These are phyloP conservation scores for Croton setiger DNA, from an alignment of 441 rosid species.

Conservation along the genomic window DNA sequence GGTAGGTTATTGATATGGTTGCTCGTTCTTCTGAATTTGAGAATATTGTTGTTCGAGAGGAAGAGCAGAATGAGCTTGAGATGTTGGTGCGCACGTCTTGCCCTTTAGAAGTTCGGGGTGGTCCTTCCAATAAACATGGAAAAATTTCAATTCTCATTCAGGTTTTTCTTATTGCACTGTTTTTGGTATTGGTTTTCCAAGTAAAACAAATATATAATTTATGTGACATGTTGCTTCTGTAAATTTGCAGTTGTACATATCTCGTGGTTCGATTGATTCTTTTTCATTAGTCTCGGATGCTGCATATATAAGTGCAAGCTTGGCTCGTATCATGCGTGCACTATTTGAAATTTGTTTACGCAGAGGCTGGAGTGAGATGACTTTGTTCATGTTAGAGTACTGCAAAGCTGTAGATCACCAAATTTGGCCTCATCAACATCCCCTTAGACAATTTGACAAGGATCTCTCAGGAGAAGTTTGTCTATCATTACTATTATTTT, in stretches of 20 bases:
- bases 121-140: conserved; percentile 97
- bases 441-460: conserved; percentile 95
- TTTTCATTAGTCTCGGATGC: conserved; percentile 98
- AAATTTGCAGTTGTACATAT: conserved; percentile 84
- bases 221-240: conserved; percentile 27
- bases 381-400: conserved; percentile 91
- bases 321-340: conserved; percentile 99
- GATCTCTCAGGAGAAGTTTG: conserved; percentile 84
- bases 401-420: conserved; percentile 99
- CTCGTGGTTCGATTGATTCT: conserved; percentile 91
- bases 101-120: conserved; percentile 92
- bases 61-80: conserved; percentile 98
- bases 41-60: conserved; percentile 98
- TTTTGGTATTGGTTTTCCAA: conserved; percentile 18
- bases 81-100: conserved; percentile 71
- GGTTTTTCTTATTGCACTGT: conserved; percentile 37
- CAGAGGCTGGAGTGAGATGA: conserved; percentile 97
- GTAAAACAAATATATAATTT: conserved; percentile 20
- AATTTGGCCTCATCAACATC: conserved; percentile 98
- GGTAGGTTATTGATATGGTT: conserved; percentile 94
- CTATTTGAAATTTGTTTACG: conserved; percentile 95
- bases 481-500: conserved; percentile 22
- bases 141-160: conserved; percentile 98
- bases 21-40: conserved; percentile 97
- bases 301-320: conserved; percentile 97